Evolutionary conservation across 2,329 filamentous ascomycete species (phyloP).

Genomic region (Canariomyces notabilis): DNA sequence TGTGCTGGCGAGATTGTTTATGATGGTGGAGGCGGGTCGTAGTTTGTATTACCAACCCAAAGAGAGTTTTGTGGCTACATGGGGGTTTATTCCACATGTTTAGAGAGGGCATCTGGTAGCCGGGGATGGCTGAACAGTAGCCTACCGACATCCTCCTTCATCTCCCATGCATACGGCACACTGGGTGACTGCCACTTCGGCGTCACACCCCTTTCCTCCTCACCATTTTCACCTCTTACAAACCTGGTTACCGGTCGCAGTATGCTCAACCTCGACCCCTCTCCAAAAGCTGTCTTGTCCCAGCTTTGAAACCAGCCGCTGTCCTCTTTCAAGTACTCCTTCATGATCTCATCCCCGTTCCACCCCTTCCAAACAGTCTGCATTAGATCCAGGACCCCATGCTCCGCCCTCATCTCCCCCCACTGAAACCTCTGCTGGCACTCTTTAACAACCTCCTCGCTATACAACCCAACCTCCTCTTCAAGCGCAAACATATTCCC

Average conservation of each 20-base stretch:
- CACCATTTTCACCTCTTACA: slow-evolving; percentile 3
- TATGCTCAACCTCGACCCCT: slow-evolving; percentile 22
- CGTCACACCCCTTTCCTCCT: slow-evolving; percentile 16
- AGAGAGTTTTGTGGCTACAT: too few species aligned
- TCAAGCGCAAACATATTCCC: slow-evolving; percentile 27
- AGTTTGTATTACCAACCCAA: too few species aligned
- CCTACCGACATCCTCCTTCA: not conserved
- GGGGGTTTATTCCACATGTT: too few species aligned
- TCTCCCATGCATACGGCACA: slow-evolving; percentile 20
- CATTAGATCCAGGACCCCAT: slow-evolving; percentile 27
- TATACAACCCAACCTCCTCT: slow-evolving; percentile 31
- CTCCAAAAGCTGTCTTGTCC: slow-evolving; percentile 22
- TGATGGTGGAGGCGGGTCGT: too few species aligned
- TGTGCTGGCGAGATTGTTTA: too few species aligned
- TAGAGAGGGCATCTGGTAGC: too few species aligned
- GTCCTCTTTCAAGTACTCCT: slow-evolving; percentile 20
- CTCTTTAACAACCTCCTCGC: slow-evolving; percentile 20
- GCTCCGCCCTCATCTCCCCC: slow-evolving; percentile 25
- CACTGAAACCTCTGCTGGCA: slow-evolving; percentile 26
- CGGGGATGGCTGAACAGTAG: too few species aligned
- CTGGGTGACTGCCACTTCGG: slow-evolving; percentile 23
- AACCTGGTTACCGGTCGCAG: slow-evolving; percentile 25
- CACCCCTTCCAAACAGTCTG: slow-evolving; percentile 25
- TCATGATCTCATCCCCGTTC: slow-evolving; percentile 21
- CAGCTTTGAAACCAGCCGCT: slow-evolving; percentile 26